Evolutionary conservation across 768 basidiomycete genomes (phyloP).

Genomic region (Cystofilobasidium ferigula): DNA sequence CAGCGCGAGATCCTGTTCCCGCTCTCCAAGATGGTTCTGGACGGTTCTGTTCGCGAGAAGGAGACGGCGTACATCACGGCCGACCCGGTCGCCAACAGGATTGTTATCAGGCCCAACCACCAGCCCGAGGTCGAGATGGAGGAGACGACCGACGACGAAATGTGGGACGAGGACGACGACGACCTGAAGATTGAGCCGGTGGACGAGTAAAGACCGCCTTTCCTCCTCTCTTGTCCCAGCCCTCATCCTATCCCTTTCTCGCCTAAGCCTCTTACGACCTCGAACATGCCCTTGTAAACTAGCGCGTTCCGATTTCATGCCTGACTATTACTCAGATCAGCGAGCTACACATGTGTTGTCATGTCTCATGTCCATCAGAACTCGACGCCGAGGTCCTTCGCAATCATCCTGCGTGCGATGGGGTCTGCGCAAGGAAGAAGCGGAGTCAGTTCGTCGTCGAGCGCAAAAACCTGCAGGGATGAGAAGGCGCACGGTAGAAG

Average conservation of each 20-base stretch:
- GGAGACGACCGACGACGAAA: conserved; percentile 41
- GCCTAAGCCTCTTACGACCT: no score
- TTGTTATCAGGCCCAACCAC: conserved; percentile 75
- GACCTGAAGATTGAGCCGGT: conserved; percentile 63
- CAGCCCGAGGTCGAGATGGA: conserved; percentile 41
- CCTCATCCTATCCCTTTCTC: no score
- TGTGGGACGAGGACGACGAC: conserved; percentile 47
- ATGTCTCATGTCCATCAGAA: no score
- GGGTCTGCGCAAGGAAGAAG: conserved; percentile 1
- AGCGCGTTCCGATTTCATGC: no score
- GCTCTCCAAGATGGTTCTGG: conserved; percentile 69
- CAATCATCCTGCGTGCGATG: conserved; percentile 16
- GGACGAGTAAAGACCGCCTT: conserved; percentile 40
- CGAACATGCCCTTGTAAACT: no score
- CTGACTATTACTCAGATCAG: no score
- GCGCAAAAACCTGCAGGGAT: background rate
- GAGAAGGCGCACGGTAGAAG: conserved; percentile 32
- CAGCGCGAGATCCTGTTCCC: conserved; percentile 89
- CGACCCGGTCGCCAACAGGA: conserved; percentile 67
- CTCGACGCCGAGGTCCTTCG: conserved; percentile 8
- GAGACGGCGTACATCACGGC: conserved; percentile 66
- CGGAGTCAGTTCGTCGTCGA: background rate
- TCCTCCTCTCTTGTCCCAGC: no score
- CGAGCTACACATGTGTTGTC: no score
- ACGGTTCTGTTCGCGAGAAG: conserved; percentile 67